Evolutionary conservation across 2,329 filamentous ascomycete genomes (phyloP).

Genomic region (Pestalotiopsis sp.): DNA sequence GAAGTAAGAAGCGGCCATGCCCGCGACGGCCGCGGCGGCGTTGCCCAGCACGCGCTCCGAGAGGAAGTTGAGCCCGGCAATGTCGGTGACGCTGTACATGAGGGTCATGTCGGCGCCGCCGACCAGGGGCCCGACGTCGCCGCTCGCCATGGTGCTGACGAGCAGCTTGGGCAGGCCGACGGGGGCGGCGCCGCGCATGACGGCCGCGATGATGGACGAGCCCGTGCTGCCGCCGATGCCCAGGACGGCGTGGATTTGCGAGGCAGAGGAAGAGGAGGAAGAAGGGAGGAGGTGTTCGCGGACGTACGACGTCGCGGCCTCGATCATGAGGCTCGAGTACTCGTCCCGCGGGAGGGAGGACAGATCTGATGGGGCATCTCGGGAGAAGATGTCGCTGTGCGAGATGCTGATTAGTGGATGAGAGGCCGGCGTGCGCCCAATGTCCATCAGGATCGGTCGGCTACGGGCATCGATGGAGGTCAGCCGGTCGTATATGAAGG

Average conservation of each 20-base stretch:
- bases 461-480: conserved; percentile 21
- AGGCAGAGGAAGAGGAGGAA: background rate
- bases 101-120: conserved; percentile 70
- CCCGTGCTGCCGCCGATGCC: conserved; percentile 65
- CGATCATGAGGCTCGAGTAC: conserved; percentile 9
- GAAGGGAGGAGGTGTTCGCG: background rate
- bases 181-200: conserved; percentile 64
- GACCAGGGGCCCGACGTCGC: conserved; percentile 66
- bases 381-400: background rate
- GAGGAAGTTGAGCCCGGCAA: conserved; percentile 66
- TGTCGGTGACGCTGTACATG: conserved; percentile 73
- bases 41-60: conserved; percentile 62
- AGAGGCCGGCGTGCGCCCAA: background rate
- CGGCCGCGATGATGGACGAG: conserved; percentile 60
- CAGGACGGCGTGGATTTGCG: conserved; percentile 50
- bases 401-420: background rate
- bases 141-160: conserved; percentile 70
- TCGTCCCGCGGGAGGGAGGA: background rate
- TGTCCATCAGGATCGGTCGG: conserved; percentile 30
- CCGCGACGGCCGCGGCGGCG: conserved; percentile 62
- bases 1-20: conserved; percentile 54
- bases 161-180: conserved; percentile 72
- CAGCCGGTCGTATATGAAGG: conserved; percentile 55
- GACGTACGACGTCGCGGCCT: conserved; percentile 29
- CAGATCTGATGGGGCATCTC: background rate